A percentile compares a stretch with the other conserved stretches of the same genome.
These are phyloP conservation scores for Lomentospora prolificans DNA, from an alignment of 2,329 filamentous ascomycete genomes.

Conservation along the genomic window DNA sequence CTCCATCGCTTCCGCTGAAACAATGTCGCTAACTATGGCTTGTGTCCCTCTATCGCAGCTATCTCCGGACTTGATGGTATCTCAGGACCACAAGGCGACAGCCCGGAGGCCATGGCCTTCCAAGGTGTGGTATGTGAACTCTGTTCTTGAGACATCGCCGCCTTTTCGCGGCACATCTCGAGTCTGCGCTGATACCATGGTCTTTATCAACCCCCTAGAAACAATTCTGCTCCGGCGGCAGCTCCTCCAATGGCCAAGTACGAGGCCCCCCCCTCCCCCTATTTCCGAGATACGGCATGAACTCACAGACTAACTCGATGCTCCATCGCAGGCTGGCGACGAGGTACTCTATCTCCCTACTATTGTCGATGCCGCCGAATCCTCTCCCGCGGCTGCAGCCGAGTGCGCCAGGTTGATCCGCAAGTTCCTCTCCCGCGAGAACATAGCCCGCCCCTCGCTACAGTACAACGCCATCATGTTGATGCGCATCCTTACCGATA, in stretches of 20 bases:
- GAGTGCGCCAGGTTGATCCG: constrained; percentile 74
- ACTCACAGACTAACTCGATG: constrained; percentile 26
- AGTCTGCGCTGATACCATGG: not conserved
- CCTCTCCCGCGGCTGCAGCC: constrained; percentile 73
- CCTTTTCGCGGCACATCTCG: not conserved
- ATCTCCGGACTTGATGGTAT: not conserved
- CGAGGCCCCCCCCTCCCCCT: constrained; percentile 8
- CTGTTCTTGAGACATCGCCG: not conserved
- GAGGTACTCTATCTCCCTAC: constrained; percentile 87
- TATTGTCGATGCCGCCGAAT: constrained; percentile 93
- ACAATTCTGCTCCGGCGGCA: constrained; percentile 69
- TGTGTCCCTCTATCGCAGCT: not conserved
- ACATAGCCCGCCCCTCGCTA: constrained; percentile 53
- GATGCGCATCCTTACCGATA: constrained; percentile 81
- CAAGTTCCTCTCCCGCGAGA: constrained; percentile 69
- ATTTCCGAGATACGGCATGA: not conserved
- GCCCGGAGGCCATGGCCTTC: constrained; percentile 3
- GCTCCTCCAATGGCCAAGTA: constrained; percentile 18
- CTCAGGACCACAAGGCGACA: not conserved
- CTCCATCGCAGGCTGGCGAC: constrained; percentile 41
- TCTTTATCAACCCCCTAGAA: constrained; percentile 36
- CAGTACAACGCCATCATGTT: constrained; percentile 98
- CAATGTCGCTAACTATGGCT: constrained; percentile 14
- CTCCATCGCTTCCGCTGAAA: constrained; percentile 12
- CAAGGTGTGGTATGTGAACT: not conserved